A percentile compares a stretch with the other conserved stretches of the same genome.
Conservation (phyloP, 331 rosid genomes). For the Rosa hybrid region DNA sequence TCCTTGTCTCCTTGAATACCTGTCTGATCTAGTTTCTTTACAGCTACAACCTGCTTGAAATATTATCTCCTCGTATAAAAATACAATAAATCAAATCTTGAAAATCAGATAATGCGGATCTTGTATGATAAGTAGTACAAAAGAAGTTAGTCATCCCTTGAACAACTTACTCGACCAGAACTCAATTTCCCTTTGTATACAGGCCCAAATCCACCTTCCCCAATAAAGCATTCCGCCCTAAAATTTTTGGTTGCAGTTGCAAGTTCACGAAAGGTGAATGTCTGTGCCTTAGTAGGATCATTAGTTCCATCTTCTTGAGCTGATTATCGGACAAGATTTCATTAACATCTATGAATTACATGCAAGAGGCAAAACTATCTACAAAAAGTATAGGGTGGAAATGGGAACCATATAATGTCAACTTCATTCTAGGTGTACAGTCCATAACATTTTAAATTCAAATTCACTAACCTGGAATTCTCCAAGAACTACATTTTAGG, state of each 20-base stretch:
- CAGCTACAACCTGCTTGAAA: conserved; percentile 48
- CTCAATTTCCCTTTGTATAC: conserved; percentile 56
- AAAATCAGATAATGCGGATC: neutral
- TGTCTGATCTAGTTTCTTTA: conserved; percentile 53
- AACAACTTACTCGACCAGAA: conserved; percentile 36
- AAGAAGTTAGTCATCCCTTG: neutral
- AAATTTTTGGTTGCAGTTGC: conserved; percentile 65
- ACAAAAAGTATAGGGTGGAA: neutral
- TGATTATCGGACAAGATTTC: conserved; percentile 8
- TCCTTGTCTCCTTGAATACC: conserved; percentile 68
- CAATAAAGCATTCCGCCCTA: conserved; percentile 47
- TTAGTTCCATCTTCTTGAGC: conserved; percentile 22
- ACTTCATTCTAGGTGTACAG: neutral
- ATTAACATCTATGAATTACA: neutral
- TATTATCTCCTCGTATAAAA: neutral
- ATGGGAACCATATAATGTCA: neutral
- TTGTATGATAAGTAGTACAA: neutral
- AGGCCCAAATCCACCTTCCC: conserved; percentile 69
- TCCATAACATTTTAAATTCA: neutral
- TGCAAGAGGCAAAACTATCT: neutral
- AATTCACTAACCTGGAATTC: neutral
- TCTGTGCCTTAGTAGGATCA: conserved; percentile 23
- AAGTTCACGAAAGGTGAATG: conserved; percentile 59
- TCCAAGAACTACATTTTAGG: neutral
- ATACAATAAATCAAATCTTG: neutral